A percentile compares a stretch with the other conserved stretches of the same genome.
These are phyloP conservation scores for Suillus lakei DNA, from an alignment of 768 basidiomycete species.

Conservation along the genomic window DNA sequence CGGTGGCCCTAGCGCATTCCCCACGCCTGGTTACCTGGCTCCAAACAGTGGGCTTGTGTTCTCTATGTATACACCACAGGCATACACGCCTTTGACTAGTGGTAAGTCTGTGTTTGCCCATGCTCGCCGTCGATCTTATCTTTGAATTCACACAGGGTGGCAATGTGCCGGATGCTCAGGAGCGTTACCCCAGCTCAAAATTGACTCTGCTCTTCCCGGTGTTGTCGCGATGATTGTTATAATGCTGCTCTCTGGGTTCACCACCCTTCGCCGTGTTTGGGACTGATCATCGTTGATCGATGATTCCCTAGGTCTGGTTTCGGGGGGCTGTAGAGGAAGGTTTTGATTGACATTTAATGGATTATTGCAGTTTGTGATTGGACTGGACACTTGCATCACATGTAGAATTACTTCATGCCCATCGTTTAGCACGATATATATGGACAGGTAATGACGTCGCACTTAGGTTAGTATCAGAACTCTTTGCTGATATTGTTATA, in stretches of 20 bases:
- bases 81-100: slow-evolving; percentile 58
- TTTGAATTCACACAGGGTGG: slow-evolving; percentile 29
- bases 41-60: slow-evolving; percentile 60
- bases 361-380: not conserved
- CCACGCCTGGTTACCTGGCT: slow-evolving; percentile 55
- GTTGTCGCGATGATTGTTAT: slow-evolving; percentile 36
- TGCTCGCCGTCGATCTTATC: not conserved
- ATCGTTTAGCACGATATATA: slow-evolving; percentile 1
- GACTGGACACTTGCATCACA: slow-evolving; percentile 12
- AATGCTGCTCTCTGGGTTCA: slow-evolving; percentile 39
- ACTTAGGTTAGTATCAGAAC: not conserved
- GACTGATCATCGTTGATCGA: slow-evolving; percentile 20
- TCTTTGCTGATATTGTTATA: not conserved
- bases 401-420: slow-evolving; percentile 5
- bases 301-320: not conserved
- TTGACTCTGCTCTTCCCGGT: slow-evolving; percentile 38
- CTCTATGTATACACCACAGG: slow-evolving; percentile 63
- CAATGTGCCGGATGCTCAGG: slow-evolving; percentile 32
- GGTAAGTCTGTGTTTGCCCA: slow-evolving; percentile 24
- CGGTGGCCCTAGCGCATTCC: slow-evolving; percentile 53
- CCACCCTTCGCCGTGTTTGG: slow-evolving; percentile 36
- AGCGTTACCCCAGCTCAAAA: slow-evolving; percentile 33
- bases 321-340: not conserved
- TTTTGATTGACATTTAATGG: slow-evolving; percentile 10
- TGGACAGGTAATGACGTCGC: slow-evolving; percentile 1